phyloP scores from a whole-genome alignment of 2,329 filamentous ascomycete genomes.

The Phaeophleospora eucalypticola region DNA sequence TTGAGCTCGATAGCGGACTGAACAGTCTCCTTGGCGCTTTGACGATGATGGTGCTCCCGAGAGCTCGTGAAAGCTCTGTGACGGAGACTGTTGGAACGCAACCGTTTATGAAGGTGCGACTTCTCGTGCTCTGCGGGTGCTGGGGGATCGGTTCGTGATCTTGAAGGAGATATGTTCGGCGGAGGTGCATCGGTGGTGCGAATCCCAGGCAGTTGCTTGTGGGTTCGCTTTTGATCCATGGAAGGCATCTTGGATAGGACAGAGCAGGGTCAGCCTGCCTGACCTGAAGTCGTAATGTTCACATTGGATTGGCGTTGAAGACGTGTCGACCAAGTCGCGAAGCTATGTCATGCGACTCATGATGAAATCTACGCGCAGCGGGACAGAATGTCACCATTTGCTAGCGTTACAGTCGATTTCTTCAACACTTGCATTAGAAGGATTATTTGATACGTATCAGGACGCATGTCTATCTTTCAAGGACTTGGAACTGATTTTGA shows the following conservation, averaged over 20 bases:
- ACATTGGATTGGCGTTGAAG: neutral
- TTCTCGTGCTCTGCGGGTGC: conserved; percentile 13
- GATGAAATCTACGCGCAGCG: too few relatives aligned
- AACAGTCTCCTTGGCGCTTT: conserved; percentile 38
- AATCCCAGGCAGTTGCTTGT: conserved; percentile 18
- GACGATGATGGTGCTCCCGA: conserved; percentile 20
- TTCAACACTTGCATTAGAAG: too few relatives aligned
- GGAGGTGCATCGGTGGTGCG: conserved; percentile 9
- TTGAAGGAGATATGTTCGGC: conserved; percentile 13
- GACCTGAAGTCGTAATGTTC: neutral
- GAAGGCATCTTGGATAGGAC: neutral
- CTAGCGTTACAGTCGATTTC: too few relatives aligned
- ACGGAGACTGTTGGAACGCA: conserved; percentile 20
- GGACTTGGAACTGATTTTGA: too few relatives aligned
- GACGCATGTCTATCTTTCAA: too few relatives aligned
- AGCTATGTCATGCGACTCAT: neutral
- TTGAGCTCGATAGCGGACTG: conserved; percentile 44
- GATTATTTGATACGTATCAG: too few relatives aligned
- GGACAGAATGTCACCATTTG: too few relatives aligned
- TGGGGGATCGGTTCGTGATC: conserved; percentile 19
- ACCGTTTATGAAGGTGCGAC: conserved; percentile 17
- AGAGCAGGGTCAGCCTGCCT: conserved; percentile 1
- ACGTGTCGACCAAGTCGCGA: neutral
- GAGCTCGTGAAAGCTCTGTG: conserved; percentile 19
- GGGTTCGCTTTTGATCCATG: neutral